Evolutionary conservation across 1,139 yeast genomes (phyloP), one percentile per base, ranked within the genome.

Genomic region (Diutina rugosa): DNA sequence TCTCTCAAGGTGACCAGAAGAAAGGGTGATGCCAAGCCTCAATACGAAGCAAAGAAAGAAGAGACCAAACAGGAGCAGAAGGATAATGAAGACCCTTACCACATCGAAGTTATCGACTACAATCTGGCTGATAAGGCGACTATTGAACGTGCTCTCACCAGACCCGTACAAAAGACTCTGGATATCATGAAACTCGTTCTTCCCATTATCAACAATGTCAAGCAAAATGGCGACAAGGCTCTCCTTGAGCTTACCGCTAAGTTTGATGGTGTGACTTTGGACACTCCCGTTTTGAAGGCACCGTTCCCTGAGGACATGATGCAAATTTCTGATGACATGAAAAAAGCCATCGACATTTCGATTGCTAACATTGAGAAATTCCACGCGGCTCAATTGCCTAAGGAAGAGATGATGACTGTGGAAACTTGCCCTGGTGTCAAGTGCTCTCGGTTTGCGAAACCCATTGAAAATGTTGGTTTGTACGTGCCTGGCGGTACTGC

Each of bases 401-500:
- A 80, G 65, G 81, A 79, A 56, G 85, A 84, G 59, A 80, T 83
- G 8, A 74, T 91, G 71, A 80, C 80, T n/a, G 96, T 93, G 51
- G 98, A 93, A 72, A 95, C 99, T 0, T 77, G 87, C 58, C 95
- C 96, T 1, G 99, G 99, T 61, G 99, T 93, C 35, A 73, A 78
- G 58, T 93, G 99, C 73, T 89, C 97, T 8, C 82, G 99, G 66
- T 93, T 93, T 70, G 88, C 98, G 14, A 84, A 96, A 65, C 95
- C 99, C 8, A 90, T 93, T 63, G 96, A 90, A 66, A 85, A 82
- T 58, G 99, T 93, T 56, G 99, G 99, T 58, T 80, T 95, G 60
- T 93, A 93, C 68, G 90, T 93, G 58, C 99, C 99, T 56, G 99
- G 99, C 63, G 99, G 99, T 63, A 90, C 99, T 55, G 99, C 99